Evolutionary conservation across 2,329 filamentous ascomycete genomes (phyloP).

Genomic region (Diaporthe humulicola): DNA sequence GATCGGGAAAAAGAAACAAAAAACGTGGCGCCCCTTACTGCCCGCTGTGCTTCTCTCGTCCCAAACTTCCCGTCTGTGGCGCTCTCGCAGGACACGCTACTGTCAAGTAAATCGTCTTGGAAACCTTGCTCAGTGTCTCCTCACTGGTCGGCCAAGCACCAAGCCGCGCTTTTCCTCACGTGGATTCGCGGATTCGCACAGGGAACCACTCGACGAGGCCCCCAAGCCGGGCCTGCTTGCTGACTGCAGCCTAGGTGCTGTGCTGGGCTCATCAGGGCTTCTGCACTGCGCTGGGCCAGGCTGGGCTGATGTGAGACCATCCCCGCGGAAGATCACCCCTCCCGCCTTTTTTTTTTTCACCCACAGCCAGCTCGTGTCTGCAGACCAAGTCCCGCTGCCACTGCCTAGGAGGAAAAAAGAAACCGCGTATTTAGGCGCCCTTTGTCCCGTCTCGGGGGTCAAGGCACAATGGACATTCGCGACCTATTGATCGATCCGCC

Average conservation of each 20-base stretch:
- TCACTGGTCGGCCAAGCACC: conserved; percentile 14
- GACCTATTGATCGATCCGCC: conserved; percentile 29
- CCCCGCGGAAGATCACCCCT: conserved; percentile 1
- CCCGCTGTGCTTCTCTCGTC: conserved; percentile 7
- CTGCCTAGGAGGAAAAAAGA: not conserved
- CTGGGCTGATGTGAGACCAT: conserved; percentile 26
- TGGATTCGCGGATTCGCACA: conserved; percentile 20
- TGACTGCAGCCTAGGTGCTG: conserved; percentile 31
- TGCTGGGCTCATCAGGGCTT: not conserved
- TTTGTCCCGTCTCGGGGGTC: conserved; percentile 16
- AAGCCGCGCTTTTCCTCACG: conserved; percentile 25
- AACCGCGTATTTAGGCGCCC: conserved; percentile 19
- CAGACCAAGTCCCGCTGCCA: not conserved
- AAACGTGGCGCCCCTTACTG: conserved; percentile 4
- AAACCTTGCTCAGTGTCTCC: not conserved
- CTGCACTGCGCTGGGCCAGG: not conserved
- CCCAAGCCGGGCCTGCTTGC: conserved; percentile 15
- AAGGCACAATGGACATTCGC: conserved; percentile 21
- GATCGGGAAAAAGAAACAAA: not conserved
- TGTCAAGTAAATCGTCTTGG: conserved; percentile 9
- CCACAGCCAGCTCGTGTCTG: conserved; percentile 3
- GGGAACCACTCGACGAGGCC: conserved; percentile 10
- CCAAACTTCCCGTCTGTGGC: conserved; percentile 4
- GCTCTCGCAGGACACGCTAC: not conserved
- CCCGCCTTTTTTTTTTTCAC: not conserved